Percentiles rank a stretch among this genome's conserved stretches.
Evolutionary conservation across 2,329 filamentous ascomycete genomes (phyloP).

Genomic region (Stagonosporopsis cucurbitacearum): DNA sequence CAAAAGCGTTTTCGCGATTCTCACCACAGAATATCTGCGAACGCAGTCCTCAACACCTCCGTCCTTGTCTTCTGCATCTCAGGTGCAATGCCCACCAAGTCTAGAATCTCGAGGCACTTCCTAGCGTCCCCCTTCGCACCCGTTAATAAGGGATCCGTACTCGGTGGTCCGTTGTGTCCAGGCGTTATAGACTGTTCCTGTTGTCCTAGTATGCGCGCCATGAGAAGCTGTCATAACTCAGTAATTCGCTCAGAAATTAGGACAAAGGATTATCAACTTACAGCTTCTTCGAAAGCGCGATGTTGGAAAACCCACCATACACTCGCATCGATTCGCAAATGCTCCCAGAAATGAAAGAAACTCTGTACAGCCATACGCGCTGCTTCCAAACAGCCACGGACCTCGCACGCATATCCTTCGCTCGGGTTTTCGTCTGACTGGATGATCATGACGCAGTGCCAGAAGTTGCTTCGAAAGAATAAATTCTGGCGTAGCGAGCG

Average conservation of each 20-base stretch:
- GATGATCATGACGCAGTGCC: conserved; percentile 81
- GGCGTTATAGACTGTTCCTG: conserved; percentile 45
- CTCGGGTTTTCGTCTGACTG: conserved; percentile 72
- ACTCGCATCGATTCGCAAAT: conserved; percentile 73
- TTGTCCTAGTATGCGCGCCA: conserved; percentile 48
- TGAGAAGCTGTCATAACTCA: conserved; percentile 41
- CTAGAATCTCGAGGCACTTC: conserved; percentile 55
- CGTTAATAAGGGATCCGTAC: conserved; percentile 43
- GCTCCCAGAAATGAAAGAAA: conserved; percentile 74
- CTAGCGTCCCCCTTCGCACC: conserved; percentile 53
- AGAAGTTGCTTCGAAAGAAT: conserved; percentile 82
- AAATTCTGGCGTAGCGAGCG: conserved; percentile 75
- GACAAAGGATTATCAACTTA: conserved; percentile 56
- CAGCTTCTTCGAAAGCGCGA: conserved; percentile 76
- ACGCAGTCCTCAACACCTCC: conserved; percentile 54
- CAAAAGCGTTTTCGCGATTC: background rate
- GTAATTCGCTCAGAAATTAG: background rate
- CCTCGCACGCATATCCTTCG: conserved; percentile 60
- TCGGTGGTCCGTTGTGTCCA: conserved; percentile 33
- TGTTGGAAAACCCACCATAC: conserved; percentile 90
- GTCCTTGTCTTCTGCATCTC: conserved; percentile 59
- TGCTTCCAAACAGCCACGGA: conserved; percentile 73
- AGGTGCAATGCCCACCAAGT: conserved; percentile 52
- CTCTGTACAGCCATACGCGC: conserved; percentile 76
- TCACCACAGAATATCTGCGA: conserved; percentile 50